Conservation (phyloP, 768 basidiomycete genomes). For the Pholiota conissans region DNA sequence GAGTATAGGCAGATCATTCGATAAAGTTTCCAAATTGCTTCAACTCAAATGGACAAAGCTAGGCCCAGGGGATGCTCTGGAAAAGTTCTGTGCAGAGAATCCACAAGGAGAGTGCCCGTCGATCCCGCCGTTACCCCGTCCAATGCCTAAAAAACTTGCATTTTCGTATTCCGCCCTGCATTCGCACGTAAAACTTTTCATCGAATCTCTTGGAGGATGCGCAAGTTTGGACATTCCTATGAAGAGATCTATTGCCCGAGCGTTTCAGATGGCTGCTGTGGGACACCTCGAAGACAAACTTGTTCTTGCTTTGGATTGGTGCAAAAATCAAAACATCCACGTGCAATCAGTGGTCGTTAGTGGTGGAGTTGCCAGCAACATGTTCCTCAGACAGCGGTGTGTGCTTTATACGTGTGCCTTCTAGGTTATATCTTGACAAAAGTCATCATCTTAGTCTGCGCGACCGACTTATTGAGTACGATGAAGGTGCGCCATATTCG, state of each 20-base stretch:
- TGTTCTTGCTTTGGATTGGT: conserved; percentile 47
- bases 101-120: conserved; percentile 25
- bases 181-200: conserved; percentile 62
- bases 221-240: conserved; percentile 36
- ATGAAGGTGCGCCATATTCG: conserved; percentile 30
- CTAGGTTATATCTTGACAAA: too few species aligned
- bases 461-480: conserved; percentile 24
- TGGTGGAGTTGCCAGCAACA: conserved; percentile 93
- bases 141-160: conserved; percentile 52
- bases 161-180: conserved; percentile 86
- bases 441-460: conserved; percentile 32
- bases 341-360: conserved; percentile 74
- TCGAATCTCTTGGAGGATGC: conserved; percentile 44
- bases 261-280: conserved; percentile 74
- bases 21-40: conserved; percentile 78
- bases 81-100: conserved; percentile 57
- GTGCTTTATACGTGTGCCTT: conserved; percentile 11
- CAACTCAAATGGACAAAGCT: conserved; percentile 58
- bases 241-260: conserved; percentile 55
- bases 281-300: conserved; percentile 79
- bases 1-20: conserved; percentile 78
- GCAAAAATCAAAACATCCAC: conserved; percentile 37
- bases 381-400: conserved; percentile 64
- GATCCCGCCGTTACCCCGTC: conserved; percentile 42
- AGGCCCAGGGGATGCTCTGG: conserved; percentile 82